Evolutionary conservation across 2,329 filamentous ascomycete species (phyloP), one percentile per base, ranked within the genome.

Genomic region (Colletotrichum tanaceti): DNA sequence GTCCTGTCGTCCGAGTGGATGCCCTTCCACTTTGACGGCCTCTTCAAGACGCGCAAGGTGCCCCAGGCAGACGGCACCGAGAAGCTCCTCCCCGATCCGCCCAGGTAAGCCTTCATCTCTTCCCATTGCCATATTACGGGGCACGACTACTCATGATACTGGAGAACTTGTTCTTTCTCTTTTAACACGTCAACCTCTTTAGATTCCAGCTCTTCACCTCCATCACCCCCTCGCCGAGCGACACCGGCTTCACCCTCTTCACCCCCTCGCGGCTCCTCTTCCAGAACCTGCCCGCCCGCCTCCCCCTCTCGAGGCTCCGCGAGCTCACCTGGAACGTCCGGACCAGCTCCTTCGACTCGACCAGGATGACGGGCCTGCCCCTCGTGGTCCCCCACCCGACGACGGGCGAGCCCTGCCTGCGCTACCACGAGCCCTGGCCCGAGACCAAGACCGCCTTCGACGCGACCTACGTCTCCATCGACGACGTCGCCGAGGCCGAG

Each of bases 1-100:
- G 84, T 87, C 3, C 78, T 86, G 2, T 86, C 83, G 0, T 79
- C 81, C 1, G 85, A 87, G 66, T 82, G 83, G 70, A 87, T 88
- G 85, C 86, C 86, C 0, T 86, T 86, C 74, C 86, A 88, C 71
- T 88, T 82, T 44, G 86, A 88, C 58, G 86, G 86, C 0, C 75
- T 87, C 35, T 88, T 87, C 78, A 87, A 87, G 72, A 83, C 84
- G 0, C 78, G 79, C 11, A 83, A 83, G 59, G 73, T 79, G 22
- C 74, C 65, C 0, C 76, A 81, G 2, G 76, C 78, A 1, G 74
- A 79, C 1, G 83, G 81, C 0, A 78, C 79, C 6, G 80, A 79
- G n/a, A 76, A 76, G n/a, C 71, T 78, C 0, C 74, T 83, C 2
- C 80, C 84, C 0, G 77, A 73, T 4, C 82, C 84, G 3, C 85